phyloP scores from a whole-genome alignment of 2,329 filamentous ascomycete genomes.

The Xylaria sp. region DNA sequence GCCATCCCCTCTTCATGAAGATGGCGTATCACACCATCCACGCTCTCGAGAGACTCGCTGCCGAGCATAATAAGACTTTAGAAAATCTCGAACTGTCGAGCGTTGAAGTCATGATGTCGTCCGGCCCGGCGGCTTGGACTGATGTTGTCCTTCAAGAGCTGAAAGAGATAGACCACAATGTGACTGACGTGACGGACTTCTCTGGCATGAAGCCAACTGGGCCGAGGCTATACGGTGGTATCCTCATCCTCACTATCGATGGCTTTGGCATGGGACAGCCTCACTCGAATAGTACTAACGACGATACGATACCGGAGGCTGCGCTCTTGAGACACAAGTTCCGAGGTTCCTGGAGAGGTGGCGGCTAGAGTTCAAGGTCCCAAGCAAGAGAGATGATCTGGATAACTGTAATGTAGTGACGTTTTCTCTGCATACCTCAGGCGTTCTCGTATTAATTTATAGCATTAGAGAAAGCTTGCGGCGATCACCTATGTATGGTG shows the following conservation, averaged over 20 bases:
- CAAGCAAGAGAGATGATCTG: not conserved
- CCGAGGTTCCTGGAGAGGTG: constrained; percentile 39
- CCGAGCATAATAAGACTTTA: constrained; percentile 19
- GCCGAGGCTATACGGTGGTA: constrained; percentile 35
- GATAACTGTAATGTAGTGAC: not conserved
- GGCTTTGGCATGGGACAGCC: constrained; percentile 47
- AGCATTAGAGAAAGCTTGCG: not conserved
- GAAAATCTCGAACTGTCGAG: constrained; percentile 40
- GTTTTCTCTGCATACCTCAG: not conserved
- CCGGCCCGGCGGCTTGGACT: constrained; percentile 50
- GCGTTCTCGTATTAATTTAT: not conserved
- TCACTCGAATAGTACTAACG: constrained; percentile 47
- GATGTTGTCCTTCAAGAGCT: constrained; percentile 49
- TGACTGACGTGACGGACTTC: constrained; percentile 34
- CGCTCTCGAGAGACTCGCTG: constrained; percentile 39
- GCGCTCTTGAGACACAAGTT: constrained; percentile 47
- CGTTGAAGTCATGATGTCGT: constrained; percentile 49
- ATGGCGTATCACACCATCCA: constrained; percentile 45
- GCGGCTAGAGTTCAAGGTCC: not conserved
- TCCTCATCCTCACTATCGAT: constrained; percentile 46
- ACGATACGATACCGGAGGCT: constrained; percentile 43
- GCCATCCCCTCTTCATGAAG: constrained; percentile 48
- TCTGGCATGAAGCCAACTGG: constrained; percentile 31
- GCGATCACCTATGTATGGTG: not conserved
- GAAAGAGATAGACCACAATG: constrained; percentile 38